Evolutionary conservation across 805 yeast genomes (phyloP).

Genomic region (Kuraishia piskuri): DNA sequence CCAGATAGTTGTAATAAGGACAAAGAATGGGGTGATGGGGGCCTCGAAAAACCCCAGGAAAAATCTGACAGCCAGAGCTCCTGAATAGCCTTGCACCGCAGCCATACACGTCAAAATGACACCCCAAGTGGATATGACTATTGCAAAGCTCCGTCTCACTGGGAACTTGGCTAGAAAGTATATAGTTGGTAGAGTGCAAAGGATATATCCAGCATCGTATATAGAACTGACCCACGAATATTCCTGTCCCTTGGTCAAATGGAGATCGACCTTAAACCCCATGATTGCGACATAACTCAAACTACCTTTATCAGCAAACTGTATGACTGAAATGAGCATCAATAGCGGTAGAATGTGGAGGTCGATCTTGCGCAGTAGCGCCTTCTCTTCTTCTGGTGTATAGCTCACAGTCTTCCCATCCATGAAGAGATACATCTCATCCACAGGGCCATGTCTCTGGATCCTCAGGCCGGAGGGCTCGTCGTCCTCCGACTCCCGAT

Average conservation of each 20-base stretch:
- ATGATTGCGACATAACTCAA: not conserved
- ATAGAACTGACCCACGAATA: not conserved
- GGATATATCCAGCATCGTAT: not conserved
- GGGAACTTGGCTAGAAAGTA: not conserved
- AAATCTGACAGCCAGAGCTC: constrained; percentile 29
- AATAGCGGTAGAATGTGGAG: constrained; percentile 37
- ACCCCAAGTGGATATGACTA: constrained; percentile 22
- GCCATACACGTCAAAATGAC: constrained; percentile 26
- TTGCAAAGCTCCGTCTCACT: not conserved
- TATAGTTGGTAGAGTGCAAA: not conserved
- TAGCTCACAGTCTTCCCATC: constrained; percentile 13
- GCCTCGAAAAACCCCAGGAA: constrained; percentile 43
- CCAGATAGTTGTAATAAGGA: constrained; percentile 19
- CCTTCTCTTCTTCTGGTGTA: constrained; percentile 8
- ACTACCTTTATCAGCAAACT: not conserved
- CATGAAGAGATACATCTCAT: not conserved
- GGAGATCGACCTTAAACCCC: not conserved
- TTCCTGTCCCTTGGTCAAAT: not conserved
- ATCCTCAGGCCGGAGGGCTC: not conserved
- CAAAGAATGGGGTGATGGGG: constrained; percentile 34
- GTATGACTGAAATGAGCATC: constrained; percentile 14
- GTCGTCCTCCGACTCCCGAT: not conserved
- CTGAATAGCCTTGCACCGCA: constrained; percentile 18
- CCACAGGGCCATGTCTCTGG: not conserved
- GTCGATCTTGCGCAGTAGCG: constrained; percentile 35